Evolutionary conservation across 192 early-diverging fungal genomes (phyloP).

Genomic region (Helicostylum pulchrum): DNA sequence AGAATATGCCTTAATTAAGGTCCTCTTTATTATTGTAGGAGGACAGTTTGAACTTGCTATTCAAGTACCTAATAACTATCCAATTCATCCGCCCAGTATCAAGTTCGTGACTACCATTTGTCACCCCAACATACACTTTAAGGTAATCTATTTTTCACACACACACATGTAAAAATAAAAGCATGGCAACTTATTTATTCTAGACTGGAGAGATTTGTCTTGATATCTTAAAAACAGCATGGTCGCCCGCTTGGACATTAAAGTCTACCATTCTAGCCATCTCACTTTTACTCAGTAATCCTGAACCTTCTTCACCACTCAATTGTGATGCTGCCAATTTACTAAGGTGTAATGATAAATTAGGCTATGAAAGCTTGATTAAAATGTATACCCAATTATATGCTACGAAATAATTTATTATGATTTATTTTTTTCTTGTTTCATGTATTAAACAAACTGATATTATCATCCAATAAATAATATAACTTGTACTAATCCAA

Average conservation of each 20-base stretch:
- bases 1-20: neutral
- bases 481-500: conserved; percentile 9
- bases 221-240: conserved; percentile 89
- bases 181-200: neutral
- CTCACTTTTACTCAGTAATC: conserved; percentile 75
- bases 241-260: conserved; percentile 96
- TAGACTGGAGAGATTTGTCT: conserved; percentile 96
- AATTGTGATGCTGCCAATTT: conserved; percentile 97
- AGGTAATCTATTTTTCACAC: conserved; percentile 46
- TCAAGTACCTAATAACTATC: conserved; percentile 67
- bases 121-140: conserved; percentile 94
- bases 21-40: conserved; percentile 37
- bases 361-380: conserved; percentile 86
- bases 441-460: neutral
- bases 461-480: conserved; percentile 8
- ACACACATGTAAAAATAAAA: conserved; percentile 2
- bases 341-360: conserved; percentile 77
- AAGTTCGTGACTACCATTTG: conserved; percentile 74
- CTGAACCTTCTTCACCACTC: conserved; percentile 86
- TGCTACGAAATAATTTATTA: conserved; percentile 36
- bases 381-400: conserved; percentile 79
- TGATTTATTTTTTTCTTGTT: neutral
- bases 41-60: conserved; percentile 70
- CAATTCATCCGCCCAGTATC: conserved; percentile 74
- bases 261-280: conserved; percentile 83